Evolutionary conservation across 2,329 filamentous ascomycete genomes (phyloP).

Genomic region (Grosmannia serpens): DNA sequence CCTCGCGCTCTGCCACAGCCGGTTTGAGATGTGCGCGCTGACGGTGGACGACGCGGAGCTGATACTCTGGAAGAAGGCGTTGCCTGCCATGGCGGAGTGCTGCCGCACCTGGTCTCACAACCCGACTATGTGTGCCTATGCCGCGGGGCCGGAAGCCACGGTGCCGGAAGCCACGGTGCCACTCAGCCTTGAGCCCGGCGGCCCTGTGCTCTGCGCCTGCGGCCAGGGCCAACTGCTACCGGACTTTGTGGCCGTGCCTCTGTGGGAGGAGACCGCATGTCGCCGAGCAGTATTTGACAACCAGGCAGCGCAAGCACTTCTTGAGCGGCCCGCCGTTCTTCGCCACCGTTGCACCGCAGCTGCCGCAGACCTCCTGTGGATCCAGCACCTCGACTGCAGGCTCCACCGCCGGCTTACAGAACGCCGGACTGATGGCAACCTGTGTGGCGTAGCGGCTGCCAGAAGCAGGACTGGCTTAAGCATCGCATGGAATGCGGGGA

Average conservation of each 20-base stretch:
- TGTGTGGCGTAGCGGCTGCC: too few relatives aligned
- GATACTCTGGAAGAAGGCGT: constrained; percentile 30
- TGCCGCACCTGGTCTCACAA: constrained; percentile 37
- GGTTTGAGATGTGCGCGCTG: constrained; percentile 24
- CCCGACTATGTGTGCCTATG: constrained; percentile 30
- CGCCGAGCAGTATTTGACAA: constrained; percentile 37
- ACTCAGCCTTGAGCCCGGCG: constrained; percentile 23
- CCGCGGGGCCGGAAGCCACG: constrained; percentile 17
- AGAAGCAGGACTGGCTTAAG: constrained; percentile 41
- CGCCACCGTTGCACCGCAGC: constrained; percentile 22
- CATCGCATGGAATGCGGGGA: constrained; percentile 20
- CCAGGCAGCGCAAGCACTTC: constrained; percentile 32
- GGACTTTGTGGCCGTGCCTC: constrained; percentile 27
- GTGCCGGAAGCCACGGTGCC: constrained; percentile 28
- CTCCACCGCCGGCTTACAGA: not conserved
- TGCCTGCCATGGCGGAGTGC: constrained; percentile 34
- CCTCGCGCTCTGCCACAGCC: constrained; percentile 23
- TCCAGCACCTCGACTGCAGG: constrained; percentile 19
- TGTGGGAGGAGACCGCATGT: constrained; percentile 28
- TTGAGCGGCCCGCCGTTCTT: constrained; percentile 23
- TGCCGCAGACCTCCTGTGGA: constrained; percentile 18
- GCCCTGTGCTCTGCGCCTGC: constrained; percentile 32
- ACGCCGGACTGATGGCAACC: too few relatives aligned
- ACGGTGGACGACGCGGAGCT: constrained; percentile 44
- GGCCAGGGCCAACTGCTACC: constrained; percentile 30